phyloP scores from a whole-genome alignment of 139 green algal species.

The Picochlorum sp. region DNA sequence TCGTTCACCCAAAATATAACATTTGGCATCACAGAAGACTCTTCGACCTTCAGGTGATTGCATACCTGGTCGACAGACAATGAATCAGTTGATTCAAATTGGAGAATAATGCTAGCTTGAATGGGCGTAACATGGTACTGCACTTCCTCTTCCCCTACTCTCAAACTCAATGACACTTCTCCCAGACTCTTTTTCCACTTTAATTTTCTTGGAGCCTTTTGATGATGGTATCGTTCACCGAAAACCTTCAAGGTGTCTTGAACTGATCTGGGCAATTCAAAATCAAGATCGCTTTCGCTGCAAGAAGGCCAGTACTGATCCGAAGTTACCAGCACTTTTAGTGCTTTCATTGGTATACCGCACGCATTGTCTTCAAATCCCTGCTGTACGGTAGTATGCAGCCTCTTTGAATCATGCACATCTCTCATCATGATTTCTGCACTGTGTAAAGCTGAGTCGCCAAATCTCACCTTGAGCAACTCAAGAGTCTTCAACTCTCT shows the following conservation, averaged over 20 bases:
- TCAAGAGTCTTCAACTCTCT: constrained; percentile 85
- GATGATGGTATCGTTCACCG: constrained; percentile 45
- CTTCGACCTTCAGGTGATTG: constrained; percentile 36
- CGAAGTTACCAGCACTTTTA: constrained; percentile 66
- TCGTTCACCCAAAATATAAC: constrained; percentile 83
- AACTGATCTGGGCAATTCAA: constrained; percentile 43
- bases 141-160: constrained; percentile 27
- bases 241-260: constrained; percentile 27
- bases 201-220: constrained; percentile 86
- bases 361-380: neutral
- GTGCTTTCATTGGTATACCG: constrained; percentile 10
- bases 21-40: constrained; percentile 45
- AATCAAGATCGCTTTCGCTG: constrained; percentile 19
- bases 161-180: constrained; percentile 62
- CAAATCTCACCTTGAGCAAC: constrained; percentile 90
- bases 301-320: constrained; percentile 81
- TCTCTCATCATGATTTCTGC: constrained; percentile 72
- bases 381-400: constrained; percentile 63
- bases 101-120: constrained; percentile 69
- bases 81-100: constrained; percentile 43
- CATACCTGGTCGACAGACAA: constrained; percentile 45
- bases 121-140: constrained; percentile 49
- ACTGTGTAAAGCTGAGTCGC: constrained; percentile 67
- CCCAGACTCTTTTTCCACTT: constrained; percentile 68
- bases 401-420: constrained; percentile 82